phyloP scores from a whole-genome alignment of 2,329 filamentous ascomycete genomes.

The Exophiala sp. region DNA sequence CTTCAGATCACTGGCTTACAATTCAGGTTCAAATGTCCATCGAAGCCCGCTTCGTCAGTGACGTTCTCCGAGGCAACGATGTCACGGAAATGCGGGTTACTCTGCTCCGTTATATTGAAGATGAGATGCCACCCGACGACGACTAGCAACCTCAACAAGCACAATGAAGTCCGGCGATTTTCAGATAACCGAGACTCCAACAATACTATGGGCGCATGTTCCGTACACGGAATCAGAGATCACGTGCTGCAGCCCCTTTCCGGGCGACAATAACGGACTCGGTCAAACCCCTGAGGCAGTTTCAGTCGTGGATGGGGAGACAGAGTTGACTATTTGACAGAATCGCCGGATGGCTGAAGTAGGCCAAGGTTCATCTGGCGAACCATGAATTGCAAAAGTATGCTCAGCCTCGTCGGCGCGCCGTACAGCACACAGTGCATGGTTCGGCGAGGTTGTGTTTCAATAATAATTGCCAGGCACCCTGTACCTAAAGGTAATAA shows the following conservation, averaged over 20 bases:
- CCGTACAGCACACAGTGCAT: too few species aligned
- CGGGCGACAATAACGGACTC: not conserved
- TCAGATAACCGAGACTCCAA: not conserved
- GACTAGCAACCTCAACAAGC: slow-evolving; percentile 52
- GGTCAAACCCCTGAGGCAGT: slow-evolving; percentile 16
- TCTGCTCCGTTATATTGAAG: slow-evolving; percentile 88
- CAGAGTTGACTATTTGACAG: not conserved
- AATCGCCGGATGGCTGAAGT: not conserved
- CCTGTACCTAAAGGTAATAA: too few species aligned
- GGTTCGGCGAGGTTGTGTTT: too few species aligned
- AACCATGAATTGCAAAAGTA: too few species aligned
- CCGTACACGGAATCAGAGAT: not conserved
- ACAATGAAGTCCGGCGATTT: not conserved
- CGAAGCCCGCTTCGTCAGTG: slow-evolving; percentile 91
- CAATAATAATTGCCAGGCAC: too few species aligned
- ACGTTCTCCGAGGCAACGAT: slow-evolving; percentile 86
- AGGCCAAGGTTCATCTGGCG: not conserved
- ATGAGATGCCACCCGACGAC: slow-evolving; percentile 94
- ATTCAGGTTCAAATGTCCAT: slow-evolving; percentile 86
- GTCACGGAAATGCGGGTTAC: slow-evolving; percentile 96
- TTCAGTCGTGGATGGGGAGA: slow-evolving; percentile 12
- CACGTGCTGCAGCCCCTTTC: not conserved
- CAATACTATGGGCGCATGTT: not conserved
- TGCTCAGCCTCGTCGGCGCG: too few species aligned
- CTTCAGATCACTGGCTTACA: slow-evolving; percentile 12